Evolutionary conservation across 1,139 yeast species (phyloP).

Genomic region (Hansenula anomala): DNA sequence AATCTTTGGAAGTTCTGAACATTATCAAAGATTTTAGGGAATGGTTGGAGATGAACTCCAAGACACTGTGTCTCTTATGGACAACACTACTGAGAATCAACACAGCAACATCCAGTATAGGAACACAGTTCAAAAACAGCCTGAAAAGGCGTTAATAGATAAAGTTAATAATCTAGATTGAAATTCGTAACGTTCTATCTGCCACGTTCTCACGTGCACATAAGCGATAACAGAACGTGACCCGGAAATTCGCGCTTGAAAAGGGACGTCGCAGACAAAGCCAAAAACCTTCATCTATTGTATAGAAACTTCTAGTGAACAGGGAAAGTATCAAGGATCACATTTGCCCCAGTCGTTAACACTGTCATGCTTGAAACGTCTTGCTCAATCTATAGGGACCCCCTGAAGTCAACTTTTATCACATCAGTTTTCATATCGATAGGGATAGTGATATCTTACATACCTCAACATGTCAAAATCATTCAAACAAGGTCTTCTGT

Average conservation of each 20-base stretch:
- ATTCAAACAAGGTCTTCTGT: constrained; percentile 59
- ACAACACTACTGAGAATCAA: background rate
- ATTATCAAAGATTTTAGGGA: background rate
- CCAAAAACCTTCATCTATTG: too few relatives aligned
- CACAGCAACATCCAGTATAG: background rate
- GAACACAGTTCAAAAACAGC: background rate
- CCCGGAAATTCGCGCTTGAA: too few relatives aligned
- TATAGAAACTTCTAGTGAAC: too few relatives aligned
- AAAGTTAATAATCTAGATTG: too few relatives aligned
- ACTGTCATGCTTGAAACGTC: background rate
- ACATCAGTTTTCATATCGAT: constrained; percentile 28
- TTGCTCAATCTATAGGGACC: constrained; percentile 11
- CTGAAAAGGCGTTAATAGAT: too few relatives aligned
- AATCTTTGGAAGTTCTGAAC: background rate
- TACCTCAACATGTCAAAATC: constrained; percentile 72
- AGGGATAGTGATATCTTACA: constrained; percentile 70
- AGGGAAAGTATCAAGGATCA: too few relatives aligned
- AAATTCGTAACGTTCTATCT: too few relatives aligned
- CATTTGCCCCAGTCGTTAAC: too few relatives aligned
- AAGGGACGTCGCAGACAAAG: too few relatives aligned
- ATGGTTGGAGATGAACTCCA: background rate
- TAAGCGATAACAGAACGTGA: too few relatives aligned
- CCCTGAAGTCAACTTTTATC: constrained; percentile 14
- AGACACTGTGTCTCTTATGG: background rate
- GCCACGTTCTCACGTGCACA: too few relatives aligned